Conservation (phyloP, 2,329 filamentous ascomycete species). For the Monosporascus sp. region DNA sequence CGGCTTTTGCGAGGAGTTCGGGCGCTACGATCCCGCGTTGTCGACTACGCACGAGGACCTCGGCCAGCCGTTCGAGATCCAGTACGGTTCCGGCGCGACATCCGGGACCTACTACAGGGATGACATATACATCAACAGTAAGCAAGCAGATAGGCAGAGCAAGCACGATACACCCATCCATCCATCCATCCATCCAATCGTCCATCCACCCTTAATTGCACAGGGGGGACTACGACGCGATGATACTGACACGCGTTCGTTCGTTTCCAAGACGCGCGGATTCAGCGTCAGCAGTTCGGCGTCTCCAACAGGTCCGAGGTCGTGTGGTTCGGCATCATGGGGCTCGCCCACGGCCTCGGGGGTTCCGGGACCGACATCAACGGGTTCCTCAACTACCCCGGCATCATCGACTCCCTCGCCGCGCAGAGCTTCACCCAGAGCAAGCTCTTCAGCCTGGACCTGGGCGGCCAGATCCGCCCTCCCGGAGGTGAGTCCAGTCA, state of each 20-base stretch:
- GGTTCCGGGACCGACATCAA: slow-evolving; percentile 4
- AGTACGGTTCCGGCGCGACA: slow-evolving; percentile 34
- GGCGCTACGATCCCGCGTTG: slow-evolving; percentile 37
- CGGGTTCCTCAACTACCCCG: slow-evolving; percentile 43
- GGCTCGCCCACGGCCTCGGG: slow-evolving; percentile 38
- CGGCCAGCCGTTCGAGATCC: slow-evolving; percentile 28
- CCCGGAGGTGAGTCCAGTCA: slow-evolving; percentile 15
- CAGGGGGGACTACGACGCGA: too few relatives aligned
- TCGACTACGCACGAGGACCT: slow-evolving; percentile 36
- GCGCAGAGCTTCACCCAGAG: slow-evolving; percentile 42
- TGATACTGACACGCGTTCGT: too few relatives aligned
- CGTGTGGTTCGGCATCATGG: slow-evolving; percentile 47
- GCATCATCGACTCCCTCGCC: slow-evolving; percentile 46
- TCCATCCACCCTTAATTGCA: not conserved
- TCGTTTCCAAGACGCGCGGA: slow-evolving; percentile 22
- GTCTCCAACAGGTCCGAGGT: slow-evolving; percentile 38
- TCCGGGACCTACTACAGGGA: slow-evolving; percentile 42
- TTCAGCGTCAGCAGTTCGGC: slow-evolving; percentile 45
- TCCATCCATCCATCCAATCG: not conserved
- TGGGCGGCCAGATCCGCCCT: slow-evolving; percentile 30
- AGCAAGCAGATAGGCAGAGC: slow-evolving; percentile 4
- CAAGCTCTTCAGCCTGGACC: slow-evolving; percentile 45
- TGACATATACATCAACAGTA: slow-evolving; percentile 38
- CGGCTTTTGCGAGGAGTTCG: slow-evolving; percentile 33
- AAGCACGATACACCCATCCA: not conserved